phyloP scores from a whole-genome alignment of 73 alveolate species.

The Durusdinium trenchii region DNA sequence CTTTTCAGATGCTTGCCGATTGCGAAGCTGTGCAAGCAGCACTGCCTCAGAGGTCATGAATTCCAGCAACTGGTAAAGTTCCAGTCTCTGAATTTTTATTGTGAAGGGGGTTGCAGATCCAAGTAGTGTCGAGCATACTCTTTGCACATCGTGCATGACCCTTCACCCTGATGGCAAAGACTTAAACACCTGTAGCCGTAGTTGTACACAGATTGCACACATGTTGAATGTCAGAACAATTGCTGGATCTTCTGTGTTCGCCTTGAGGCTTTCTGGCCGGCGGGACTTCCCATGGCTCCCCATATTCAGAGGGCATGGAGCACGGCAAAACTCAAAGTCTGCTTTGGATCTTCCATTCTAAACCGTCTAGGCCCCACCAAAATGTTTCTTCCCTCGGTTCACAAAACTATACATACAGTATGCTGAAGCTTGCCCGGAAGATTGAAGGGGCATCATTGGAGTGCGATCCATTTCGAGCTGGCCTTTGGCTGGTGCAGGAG shows the following conservation, averaged over 20 bases:
- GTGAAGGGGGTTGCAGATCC: not conserved
- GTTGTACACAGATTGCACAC: not conserved
- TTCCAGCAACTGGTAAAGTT: not conserved
- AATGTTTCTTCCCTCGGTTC: too few species aligned
- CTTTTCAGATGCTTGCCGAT: conserved; percentile 46
- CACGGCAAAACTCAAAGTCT: too few species aligned
- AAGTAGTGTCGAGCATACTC: not conserved
- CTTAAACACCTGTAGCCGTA: not conserved
- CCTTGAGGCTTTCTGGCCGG: conserved; percentile 67
- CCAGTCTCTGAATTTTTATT: not conserved
- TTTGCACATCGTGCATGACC: not conserved
- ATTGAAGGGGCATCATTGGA: too few species aligned
- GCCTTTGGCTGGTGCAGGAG: too few species aligned
- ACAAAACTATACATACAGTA: too few species aligned
- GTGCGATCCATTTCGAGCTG: too few species aligned
- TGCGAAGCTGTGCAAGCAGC: conserved; percentile 49
- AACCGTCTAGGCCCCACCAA: too few species aligned
- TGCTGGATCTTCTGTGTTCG: not conserved
- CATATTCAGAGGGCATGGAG: too few species aligned
- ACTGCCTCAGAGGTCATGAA: not conserved
- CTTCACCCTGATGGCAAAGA: not conserved
- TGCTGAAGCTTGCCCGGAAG: too few species aligned
- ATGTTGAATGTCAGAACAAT: not conserved
- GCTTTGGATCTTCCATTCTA: too few species aligned
- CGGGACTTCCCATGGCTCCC: too few species aligned